Evolutionary conservation across 768 basidiomycete species (phyloP).

Genomic region (Leccinum aurantiacum): DNA sequence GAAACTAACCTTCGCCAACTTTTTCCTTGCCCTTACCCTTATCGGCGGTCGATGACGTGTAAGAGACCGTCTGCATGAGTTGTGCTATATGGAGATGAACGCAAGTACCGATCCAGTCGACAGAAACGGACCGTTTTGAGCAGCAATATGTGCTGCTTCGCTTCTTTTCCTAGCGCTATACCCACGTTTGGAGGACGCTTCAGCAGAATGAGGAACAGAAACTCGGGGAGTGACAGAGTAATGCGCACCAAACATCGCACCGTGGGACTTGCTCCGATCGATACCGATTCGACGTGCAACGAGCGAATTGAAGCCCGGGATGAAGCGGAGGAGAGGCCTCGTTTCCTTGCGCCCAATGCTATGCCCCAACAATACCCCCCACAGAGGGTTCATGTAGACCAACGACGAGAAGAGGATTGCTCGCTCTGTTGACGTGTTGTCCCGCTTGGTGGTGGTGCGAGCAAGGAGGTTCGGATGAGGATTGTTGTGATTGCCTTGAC

Average conservation of each 20-base stretch:
- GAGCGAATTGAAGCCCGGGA: conserved; percentile 72
- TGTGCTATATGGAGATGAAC: conserved; percentile 37
- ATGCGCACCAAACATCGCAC: conserved; percentile 44
- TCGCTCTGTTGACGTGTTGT: no score
- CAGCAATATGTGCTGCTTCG: conserved; percentile 64
- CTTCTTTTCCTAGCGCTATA: conserved; percentile 72
- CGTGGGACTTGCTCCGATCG: conserved; percentile 70
- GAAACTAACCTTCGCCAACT: conserved; percentile 38
- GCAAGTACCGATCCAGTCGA: conserved; percentile 12
- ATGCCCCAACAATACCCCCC: conserved; percentile 31
- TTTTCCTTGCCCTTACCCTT: conserved; percentile 45
- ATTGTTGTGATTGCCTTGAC: no score
- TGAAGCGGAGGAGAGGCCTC: conserved; percentile 40
- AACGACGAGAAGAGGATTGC: neutral
- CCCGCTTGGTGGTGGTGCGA: no score
- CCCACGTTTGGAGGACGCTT: conserved; percentile 57
- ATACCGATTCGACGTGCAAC: conserved; percentile 85
- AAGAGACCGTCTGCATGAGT: conserved; percentile 46
- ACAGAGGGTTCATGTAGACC: conserved; percentile 20
- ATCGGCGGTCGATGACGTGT: conserved; percentile 35
- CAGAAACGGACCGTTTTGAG: conserved; percentile 54
- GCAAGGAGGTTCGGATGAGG: no score
- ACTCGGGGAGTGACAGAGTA: conserved; percentile 4
- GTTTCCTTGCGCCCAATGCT: conserved; percentile 29
- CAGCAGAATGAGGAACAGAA: conserved; percentile 15